phyloP scores from a whole-genome alignment of 2,329 filamentous ascomycete species.

The Talaromyces atroroseus region DNA sequence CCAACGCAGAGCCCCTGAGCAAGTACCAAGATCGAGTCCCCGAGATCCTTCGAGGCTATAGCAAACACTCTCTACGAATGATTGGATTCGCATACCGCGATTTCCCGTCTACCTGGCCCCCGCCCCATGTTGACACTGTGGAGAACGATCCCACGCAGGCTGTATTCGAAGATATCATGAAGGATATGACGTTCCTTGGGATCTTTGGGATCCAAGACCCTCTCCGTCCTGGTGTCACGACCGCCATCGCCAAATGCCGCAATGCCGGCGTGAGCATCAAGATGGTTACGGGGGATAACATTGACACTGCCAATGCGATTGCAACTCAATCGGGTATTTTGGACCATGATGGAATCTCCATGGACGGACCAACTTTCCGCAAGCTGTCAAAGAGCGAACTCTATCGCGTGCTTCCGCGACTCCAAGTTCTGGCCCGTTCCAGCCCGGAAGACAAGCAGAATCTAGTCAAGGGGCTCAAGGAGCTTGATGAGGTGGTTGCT shows the following conservation, averaged over 20 bases:
- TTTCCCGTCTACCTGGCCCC: constrained; percentile 63
- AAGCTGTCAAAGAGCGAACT: constrained; percentile 56
- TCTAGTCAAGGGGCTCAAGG: constrained; percentile 56
- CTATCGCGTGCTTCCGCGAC: constrained; percentile 52
- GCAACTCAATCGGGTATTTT: constrained; percentile 68
- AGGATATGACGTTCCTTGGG: constrained; percentile 67
- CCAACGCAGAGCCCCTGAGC: constrained; percentile 16
- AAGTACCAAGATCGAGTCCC: constrained; percentile 24
- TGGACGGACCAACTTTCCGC: constrained; percentile 65
- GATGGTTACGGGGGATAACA: constrained; percentile 68
- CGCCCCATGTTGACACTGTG: constrained; percentile 38
- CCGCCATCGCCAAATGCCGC: constrained; percentile 62
- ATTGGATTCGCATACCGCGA: constrained; percentile 71
- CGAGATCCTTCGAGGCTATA: constrained; percentile 38
- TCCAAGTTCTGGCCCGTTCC: constrained; percentile 61
- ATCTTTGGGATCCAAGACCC: constrained; percentile 72
- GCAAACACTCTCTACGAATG: constrained; percentile 60
- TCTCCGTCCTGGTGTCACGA: constrained; percentile 60
- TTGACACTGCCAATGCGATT: constrained; percentile 67
- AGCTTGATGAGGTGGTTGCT: constrained; percentile 58
- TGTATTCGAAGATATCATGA: constrained; percentile 60
- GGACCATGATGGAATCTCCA: constrained; percentile 52
- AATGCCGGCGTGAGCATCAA: constrained; percentile 65
- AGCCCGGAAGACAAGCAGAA: constrained; percentile 64
- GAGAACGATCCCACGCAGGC: constrained; percentile 53